phyloP scores from a whole-genome alignment of 495 filamentous ascomycete genomes.

The Aspergillus nidulans region DNA sequence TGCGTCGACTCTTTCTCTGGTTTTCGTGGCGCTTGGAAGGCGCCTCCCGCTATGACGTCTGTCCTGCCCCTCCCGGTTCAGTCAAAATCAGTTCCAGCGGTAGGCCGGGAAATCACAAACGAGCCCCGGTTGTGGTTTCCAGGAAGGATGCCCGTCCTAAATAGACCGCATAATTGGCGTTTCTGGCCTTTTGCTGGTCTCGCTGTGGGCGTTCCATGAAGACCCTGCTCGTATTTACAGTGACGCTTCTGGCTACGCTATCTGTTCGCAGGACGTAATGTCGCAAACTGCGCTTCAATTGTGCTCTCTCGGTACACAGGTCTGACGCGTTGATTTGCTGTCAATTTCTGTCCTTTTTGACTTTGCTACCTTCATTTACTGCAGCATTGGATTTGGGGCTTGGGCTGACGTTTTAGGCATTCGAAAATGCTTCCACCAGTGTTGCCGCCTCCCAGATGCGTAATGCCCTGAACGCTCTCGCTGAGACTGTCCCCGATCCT shows the following conservation, averaged over 20 bases:
- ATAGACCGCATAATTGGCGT: neutral
- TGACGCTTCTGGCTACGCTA: neutral
- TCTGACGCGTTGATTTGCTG: conserved; percentile 2
- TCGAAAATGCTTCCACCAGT: conserved; percentile 97
- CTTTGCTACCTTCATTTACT: neutral
- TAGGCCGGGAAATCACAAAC: neutral
- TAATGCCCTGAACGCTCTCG: conserved; percentile 88
- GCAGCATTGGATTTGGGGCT: neutral
- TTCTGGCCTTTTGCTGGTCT: neutral
- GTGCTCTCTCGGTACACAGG: neutral
- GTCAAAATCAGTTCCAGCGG: neutral
- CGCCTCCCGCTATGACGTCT: conserved; percentile 1
- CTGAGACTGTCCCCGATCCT: conserved; percentile 81
- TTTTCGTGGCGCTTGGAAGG: neutral
- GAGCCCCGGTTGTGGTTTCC: neutral
- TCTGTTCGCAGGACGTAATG: neutral
- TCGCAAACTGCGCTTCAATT: neutral
- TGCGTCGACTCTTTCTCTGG: neutral
- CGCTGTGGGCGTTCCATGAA: neutral
- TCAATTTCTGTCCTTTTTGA: neutral
- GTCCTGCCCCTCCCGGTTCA: neutral
- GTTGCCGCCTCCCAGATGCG: conserved; percentile 99
- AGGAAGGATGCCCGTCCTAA: neutral
- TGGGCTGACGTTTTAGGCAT: conserved; percentile 57
- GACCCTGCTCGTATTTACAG: neutral